Conservation (phyloP, 257 asterid genomes). For the Solanum medicagineum region DNA sequence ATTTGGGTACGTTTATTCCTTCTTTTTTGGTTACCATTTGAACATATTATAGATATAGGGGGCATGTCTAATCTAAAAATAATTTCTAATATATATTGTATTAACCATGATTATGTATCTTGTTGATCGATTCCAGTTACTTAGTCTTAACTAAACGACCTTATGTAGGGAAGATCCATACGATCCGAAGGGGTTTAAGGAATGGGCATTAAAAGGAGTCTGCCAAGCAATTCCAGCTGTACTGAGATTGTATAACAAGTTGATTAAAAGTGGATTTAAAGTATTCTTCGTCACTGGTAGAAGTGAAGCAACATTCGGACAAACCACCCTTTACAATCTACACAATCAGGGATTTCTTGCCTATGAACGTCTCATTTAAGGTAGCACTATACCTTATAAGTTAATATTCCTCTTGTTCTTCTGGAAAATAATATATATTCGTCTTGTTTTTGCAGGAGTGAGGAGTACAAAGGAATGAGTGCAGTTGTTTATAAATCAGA, state of each 20-base stretch:
- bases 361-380: constrained; percentile 41
- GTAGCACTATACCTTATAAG: not conserved
- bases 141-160: too few relatives aligned
- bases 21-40: not conserved
- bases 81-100: not conserved
- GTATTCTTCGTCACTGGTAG: constrained; percentile 53
- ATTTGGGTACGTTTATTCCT: constrained; percentile 17
- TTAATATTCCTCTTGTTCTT: too few relatives aligned
- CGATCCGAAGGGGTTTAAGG: constrained; percentile 38
- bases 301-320: constrained; percentile 37
- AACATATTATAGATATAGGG: too few relatives aligned
- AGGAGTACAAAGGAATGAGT: constrained; percentile 29
- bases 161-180: constrained; percentile 41
- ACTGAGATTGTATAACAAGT: constrained; percentile 26
- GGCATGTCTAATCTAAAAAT: not conserved
- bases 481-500: constrained; percentile 32
- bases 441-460: constrained; percentile 8
- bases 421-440: not conserved
- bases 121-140: not conserved
- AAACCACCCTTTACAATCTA: constrained; percentile 29
- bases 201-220: constrained; percentile 42
- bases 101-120: not conserved
- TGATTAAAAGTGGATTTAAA: constrained; percentile 29
- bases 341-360: constrained; percentile 35
- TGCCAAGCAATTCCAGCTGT: constrained; percentile 39